A percentile compares a stretch with the other conserved stretches of the same genome.
Evolutionary conservation across 352 stramenopile species (phyloP).

Genomic region (Pythium sukuiense): DNA sequence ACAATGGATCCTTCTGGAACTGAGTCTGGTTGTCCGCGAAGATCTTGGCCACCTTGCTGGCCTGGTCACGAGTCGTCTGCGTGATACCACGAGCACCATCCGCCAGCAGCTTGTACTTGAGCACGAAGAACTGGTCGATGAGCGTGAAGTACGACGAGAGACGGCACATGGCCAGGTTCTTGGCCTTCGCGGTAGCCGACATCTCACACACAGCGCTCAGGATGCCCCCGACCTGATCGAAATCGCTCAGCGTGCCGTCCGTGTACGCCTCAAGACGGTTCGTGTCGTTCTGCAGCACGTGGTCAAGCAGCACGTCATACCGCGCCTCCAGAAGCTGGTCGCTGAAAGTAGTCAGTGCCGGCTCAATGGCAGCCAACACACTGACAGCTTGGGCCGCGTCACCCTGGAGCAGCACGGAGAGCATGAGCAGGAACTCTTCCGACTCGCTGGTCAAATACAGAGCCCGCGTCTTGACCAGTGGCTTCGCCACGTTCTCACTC

Average conservation of each 20-base stretch:
- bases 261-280: constrained; percentile 8
- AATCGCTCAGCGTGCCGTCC: constrained; percentile 11
- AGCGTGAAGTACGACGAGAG: constrained; percentile 15
- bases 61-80: not conserved
- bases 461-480: not conserved
- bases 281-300: constrained; percentile 9
- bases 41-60: not conserved
- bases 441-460: constrained; percentile 11
- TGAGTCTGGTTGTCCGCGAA: constrained; percentile 8
- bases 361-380: constrained; percentile 5
- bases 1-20: constrained; percentile 9
- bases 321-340: constrained; percentile 14
- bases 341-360: constrained; percentile 2
- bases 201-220: constrained; percentile 10
- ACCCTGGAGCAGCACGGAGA: constrained; percentile 8
- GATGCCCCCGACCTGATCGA: constrained; percentile 11
- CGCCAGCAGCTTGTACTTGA: constrained; percentile 9
- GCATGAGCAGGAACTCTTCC: constrained; percentile 8
- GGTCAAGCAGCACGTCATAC: constrained; percentile 11
- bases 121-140: constrained; percentile 11
- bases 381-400: not conserved
- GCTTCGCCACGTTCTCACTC: constrained; percentile 10
- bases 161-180: constrained; percentile 1
- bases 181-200: not conserved
- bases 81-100: constrained; percentile 13